A percentile compares a stretch with the other conserved stretches of the same genome.
These are phyloP conservation scores for Rhinocladiella similis DNA, from an alignment of 2,329 filamentous ascomycete genomes.

Conservation along the genomic window DNA sequence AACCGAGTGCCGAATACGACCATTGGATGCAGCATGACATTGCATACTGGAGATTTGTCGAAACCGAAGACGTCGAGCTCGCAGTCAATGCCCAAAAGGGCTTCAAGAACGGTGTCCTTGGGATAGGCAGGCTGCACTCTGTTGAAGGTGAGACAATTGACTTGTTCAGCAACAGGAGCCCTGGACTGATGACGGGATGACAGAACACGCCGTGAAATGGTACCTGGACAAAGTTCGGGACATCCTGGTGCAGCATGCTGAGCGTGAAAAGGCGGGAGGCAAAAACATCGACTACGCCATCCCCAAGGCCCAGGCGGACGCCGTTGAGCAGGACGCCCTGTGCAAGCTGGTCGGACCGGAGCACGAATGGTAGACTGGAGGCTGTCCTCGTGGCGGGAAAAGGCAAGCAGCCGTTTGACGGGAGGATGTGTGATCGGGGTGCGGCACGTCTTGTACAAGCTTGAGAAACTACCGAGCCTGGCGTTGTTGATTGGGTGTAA, in stretches of 20 bases:
- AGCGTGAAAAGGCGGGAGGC: conserved; percentile 18
- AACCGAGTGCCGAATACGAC: conserved; percentile 23
- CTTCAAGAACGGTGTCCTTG: conserved; percentile 23
- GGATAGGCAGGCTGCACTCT: conserved; percentile 19
- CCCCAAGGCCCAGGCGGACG: conserved; percentile 21
- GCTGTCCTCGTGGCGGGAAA: conserved; percentile 3
- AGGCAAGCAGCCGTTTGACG: background rate
- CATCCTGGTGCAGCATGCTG: conserved; percentile 20
- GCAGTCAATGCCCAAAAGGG: conserved; percentile 25
- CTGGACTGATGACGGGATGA: background rate
- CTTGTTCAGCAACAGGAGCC: background rate
- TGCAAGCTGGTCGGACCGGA: conserved; percentile 24
- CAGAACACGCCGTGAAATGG: conserved; percentile 27
- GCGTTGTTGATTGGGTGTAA: background rate
- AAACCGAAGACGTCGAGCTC: conserved; percentile 24
- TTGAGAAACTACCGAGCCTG: too few species aligned
- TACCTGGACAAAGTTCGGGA: conserved; percentile 23
- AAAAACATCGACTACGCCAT: conserved; percentile 25
- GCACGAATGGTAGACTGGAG: conserved; percentile 16
- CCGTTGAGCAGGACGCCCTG: conserved; percentile 17
- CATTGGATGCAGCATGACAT: conserved; percentile 27
- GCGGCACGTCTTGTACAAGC: background rate
- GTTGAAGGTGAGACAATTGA: conserved; percentile 15
- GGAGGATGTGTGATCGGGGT: background rate
- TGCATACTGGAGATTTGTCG: conserved; percentile 24